A percentile compares a stretch with the other conserved stretches of the same genome.
Evolutionary conservation across 164 flowering plant species (phyloP).

Genomic region (Kingdonia uniflora): DNA sequence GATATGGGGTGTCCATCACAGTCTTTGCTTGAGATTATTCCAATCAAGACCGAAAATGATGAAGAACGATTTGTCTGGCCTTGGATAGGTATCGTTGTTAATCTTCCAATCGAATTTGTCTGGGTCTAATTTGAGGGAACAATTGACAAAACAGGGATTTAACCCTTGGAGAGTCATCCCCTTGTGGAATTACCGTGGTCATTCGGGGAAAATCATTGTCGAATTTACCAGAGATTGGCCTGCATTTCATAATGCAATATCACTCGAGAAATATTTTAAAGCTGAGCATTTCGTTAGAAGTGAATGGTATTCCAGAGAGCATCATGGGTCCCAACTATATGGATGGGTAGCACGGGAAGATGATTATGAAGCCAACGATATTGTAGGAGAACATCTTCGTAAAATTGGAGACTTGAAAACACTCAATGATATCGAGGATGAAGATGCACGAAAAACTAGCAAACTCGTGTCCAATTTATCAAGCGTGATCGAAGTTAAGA

Average conservation of each 20-base stretch:
- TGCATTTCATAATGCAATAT: conserved; percentile 65
- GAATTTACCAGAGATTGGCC: conserved; percentile 72
- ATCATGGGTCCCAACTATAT: conserved; percentile 36
- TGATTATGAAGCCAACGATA: conserved; percentile 38
- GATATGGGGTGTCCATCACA: too few relatives aligned
- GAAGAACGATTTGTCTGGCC: conserved; percentile 58
- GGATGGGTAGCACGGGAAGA: conserved; percentile 94
- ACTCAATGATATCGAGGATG: conserved; percentile 51
- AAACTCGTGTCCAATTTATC: conserved; percentile 56
- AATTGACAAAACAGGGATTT: conserved; percentile 44
- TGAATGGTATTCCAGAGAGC: conserved; percentile 39
- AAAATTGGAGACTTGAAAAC: conserved; percentile 69
- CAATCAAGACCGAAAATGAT: conserved; percentile 11
- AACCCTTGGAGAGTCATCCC: conserved; percentile 60
- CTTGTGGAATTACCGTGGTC: conserved; percentile 69
- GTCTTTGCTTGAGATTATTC: too few relatives aligned
- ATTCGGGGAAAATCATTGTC: conserved; percentile 66
- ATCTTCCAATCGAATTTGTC: conserved; percentile 51
- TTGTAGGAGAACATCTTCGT: conserved; percentile 59
- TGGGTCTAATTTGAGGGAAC: conserved; percentile 69
- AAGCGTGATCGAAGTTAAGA: conserved; percentile 56
- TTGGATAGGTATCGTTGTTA: conserved; percentile 64
- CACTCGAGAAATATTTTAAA: conserved; percentile 67
- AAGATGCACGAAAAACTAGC: conserved; percentile 57
- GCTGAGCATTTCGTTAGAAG: conserved; percentile 64